Evolutionary conservation across 1,284 basidiomycete genomes (phyloP).

Genomic region (Ustilago esculenta): DNA sequence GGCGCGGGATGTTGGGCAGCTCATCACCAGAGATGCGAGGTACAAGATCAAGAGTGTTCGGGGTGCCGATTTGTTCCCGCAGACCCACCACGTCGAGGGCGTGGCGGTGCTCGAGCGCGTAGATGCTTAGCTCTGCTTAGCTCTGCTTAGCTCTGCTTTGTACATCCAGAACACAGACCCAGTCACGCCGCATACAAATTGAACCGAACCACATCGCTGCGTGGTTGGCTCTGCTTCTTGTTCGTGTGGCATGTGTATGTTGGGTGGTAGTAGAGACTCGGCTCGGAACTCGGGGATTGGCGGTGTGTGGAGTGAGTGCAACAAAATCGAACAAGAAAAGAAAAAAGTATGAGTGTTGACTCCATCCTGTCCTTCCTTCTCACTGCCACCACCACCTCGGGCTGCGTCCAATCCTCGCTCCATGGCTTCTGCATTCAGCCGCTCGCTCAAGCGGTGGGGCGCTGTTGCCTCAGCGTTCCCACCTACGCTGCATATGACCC

Average conservation of each 20-base stretch:
- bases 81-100: constrained; percentile 66
- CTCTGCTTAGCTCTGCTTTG: no score
- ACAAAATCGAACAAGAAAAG: neutral
- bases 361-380: neutral
- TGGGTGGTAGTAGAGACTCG: neutral
- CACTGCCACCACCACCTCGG: neutral
- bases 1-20: constrained; percentile 68
- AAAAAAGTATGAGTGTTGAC: neutral
- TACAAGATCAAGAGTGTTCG: constrained; percentile 62
- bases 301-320: constrained; percentile 3
- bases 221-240: no score
- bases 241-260: neutral
- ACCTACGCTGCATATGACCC: neutral
- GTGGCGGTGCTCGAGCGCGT: constrained; percentile 56
- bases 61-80: constrained; percentile 66
- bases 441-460: constrained; percentile 5
- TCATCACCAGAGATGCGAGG: constrained; percentile 43
- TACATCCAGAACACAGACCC: no score
- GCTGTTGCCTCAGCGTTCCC: neutral
- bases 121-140: constrained; percentile 12
- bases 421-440: constrained; percentile 17
- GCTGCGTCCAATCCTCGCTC: neutral
- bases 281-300: constrained; percentile 9
- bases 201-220: no score
- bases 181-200: neutral